Evolutionary conservation across 2,329 filamentous ascomycete species (phyloP).

Genomic region (Dryadomyces quercus-mongolicae): DNA sequence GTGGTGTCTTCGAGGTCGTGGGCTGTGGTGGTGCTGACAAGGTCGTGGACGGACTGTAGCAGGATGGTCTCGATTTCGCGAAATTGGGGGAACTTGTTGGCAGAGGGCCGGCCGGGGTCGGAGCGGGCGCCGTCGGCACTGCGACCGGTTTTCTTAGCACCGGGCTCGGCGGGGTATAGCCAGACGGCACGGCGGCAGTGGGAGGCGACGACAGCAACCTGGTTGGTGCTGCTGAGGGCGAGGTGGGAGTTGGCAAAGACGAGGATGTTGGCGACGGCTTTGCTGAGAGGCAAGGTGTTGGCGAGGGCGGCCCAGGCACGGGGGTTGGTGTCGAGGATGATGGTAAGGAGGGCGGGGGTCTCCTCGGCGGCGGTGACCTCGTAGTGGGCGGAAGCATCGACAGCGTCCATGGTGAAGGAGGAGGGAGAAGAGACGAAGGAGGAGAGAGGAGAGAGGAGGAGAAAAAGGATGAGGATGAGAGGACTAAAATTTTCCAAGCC

Average conservation of each 20-base stretch:
- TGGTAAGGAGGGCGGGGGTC: slow-evolving; percentile 71
- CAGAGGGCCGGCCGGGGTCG: slow-evolving; percentile 25
- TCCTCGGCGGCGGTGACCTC: slow-evolving; percentile 41
- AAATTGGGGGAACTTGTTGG: slow-evolving; percentile 92
- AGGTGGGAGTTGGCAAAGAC: slow-evolving; percentile 96
- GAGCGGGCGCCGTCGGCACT: slow-evolving; percentile 5
- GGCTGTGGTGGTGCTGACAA: slow-evolving; percentile 58
- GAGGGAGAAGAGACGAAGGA: neutral
- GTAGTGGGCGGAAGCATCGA: slow-evolving; percentile 50
- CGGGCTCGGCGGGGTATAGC: slow-evolving; percentile 58
- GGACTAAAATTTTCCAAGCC: neutral
- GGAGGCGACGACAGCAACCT: slow-evolving; percentile 81
- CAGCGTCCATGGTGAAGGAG: slow-evolving; percentile 32
- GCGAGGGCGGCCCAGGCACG: slow-evolving; percentile 75
- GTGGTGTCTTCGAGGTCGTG: slow-evolving; percentile 59
- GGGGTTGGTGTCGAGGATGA: slow-evolving; percentile 93
- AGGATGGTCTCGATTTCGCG: slow-evolving; percentile 75
- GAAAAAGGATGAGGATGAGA: neutral
- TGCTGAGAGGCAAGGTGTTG: slow-evolving; percentile 63
- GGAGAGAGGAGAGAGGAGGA: neutral
- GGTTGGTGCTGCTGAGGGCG: slow-evolving; percentile 85
- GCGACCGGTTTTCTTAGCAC: slow-evolving; percentile 28
- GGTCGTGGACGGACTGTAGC: slow-evolving; percentile 56
- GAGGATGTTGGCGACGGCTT: slow-evolving; percentile 76
- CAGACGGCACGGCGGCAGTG: slow-evolving; percentile 79